phyloP scores from a whole-genome alignment of 768 basidiomycete genomes.

The Amanita exitialis region DNA sequence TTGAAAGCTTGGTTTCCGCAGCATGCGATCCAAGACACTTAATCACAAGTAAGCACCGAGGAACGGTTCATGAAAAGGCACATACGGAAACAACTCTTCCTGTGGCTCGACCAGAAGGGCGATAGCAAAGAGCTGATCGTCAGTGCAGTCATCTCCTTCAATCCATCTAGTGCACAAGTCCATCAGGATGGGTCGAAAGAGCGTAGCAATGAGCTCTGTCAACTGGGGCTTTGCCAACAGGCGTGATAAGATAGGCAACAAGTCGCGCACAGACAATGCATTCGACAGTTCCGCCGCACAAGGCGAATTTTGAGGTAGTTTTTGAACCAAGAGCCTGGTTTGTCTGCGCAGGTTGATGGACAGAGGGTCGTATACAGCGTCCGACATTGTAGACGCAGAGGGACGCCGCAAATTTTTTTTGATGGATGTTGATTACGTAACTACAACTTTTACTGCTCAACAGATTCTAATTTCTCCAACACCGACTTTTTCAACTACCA shows the following conservation, averaged over 20 bases:
- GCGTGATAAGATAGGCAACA: conserved; percentile 14
- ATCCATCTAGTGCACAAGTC: conserved; percentile 83
- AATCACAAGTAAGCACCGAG: conserved; percentile 8
- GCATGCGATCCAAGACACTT: conserved; percentile 48
- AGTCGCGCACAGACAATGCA: conserved; percentile 25
- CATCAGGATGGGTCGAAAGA: conserved; percentile 69
- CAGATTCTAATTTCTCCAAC: conserved; percentile 25
- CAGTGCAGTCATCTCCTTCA: conserved; percentile 35
- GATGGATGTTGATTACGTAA: background rate
- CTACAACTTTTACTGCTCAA: conserved; percentile 17
- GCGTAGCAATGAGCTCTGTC: conserved; percentile 48
- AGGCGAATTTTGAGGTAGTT: conserved; percentile 32
- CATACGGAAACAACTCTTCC: conserved; percentile 66
- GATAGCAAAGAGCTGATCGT: conserved; percentile 45
- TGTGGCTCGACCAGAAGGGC: conserved; percentile 57
- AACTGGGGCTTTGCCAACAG: conserved; percentile 44
- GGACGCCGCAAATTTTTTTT: background rate
- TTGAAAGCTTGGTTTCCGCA: conserved; percentile 30
- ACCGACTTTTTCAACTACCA: conserved; percentile 39
- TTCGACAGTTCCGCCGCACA: conserved; percentile 26
- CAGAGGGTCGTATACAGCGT: conserved; percentile 38
- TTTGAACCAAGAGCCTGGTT: conserved; percentile 32
- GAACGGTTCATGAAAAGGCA: conserved; percentile 10
- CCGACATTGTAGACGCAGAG: background rate
- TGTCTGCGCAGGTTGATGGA: conserved; percentile 48